Conservation (phyloP, 1,284 basidiomycete genomes). For the Psilocybe mexicana region DNA sequence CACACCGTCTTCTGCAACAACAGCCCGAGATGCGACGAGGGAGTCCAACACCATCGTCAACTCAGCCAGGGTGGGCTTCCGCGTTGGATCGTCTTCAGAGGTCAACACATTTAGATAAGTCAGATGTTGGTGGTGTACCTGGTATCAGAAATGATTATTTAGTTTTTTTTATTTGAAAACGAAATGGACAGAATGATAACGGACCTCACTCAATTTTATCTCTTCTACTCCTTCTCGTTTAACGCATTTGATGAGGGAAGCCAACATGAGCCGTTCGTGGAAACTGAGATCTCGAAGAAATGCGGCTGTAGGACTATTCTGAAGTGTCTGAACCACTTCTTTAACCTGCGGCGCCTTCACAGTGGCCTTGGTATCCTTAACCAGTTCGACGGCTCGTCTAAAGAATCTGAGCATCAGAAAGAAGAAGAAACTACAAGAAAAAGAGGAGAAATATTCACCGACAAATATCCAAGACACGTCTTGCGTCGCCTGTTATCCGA, state of each 20-base stretch:
- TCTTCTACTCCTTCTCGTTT: slow-evolving; percentile 86
- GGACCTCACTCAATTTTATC: slow-evolving; percentile 80
- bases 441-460: slow-evolving; percentile 43
- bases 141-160: slow-evolving; percentile 2
- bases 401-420: slow-evolving; percentile 1
- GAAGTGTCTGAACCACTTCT: slow-evolving; percentile 86
- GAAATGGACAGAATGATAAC: slow-evolving; percentile 20
- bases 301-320: slow-evolving; percentile 85
- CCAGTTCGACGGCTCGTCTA: slow-evolving; percentile 86
- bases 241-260: slow-evolving; percentile 82
- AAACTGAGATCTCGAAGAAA: slow-evolving; percentile 81
- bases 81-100: slow-evolving; percentile 47
- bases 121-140: slow-evolving; percentile 71
- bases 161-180: slow-evolving; percentile 3
- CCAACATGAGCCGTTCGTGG: slow-evolving; percentile 89
- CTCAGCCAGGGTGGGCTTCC: slow-evolving; percentile 57
- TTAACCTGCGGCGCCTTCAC: slow-evolving; percentile 79
- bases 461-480: slow-evolving; percentile 93
- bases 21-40: slow-evolving; percentile 67
- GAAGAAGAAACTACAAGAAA: not conserved
- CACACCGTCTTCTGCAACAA: slow-evolving; percentile 67
- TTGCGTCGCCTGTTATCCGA: slow-evolving; percentile 92
- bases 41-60: slow-evolving; percentile 65
- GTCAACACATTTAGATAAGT: slow-evolving; percentile 60
- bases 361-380: slow-evolving; percentile 48